Conservation (phyloP, 202 grass and related monocot genomes). For the Panicum hallii region DNA sequence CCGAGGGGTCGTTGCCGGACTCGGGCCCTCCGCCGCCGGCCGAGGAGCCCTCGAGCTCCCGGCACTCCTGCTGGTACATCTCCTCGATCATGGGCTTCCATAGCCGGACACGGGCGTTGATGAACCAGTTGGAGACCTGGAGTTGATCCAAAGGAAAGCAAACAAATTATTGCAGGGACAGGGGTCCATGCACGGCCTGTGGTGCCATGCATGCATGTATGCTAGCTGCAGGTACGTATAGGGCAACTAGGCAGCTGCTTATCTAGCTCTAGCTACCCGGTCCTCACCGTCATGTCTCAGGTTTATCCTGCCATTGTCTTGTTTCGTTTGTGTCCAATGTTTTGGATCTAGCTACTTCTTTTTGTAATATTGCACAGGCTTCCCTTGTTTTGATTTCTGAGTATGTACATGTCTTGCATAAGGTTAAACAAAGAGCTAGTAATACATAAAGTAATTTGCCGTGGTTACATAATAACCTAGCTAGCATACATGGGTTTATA, state of each 20-base stretch:
- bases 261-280: conserved; percentile 5
- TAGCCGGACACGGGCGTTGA: conserved; percentile 96
- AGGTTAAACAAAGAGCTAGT: neutral
- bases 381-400: conserved; percentile 19
- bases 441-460: neutral
- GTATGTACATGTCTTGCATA: neutral
- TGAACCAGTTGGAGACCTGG: conserved; percentile 99
- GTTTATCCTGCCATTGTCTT: conserved; percentile 40
- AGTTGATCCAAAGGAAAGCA: conserved; percentile 51
- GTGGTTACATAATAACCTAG: neutral
- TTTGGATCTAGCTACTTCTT: conserved; percentile 25
- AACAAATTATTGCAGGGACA: conserved; percentile 58
- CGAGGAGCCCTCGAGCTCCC: conserved; percentile 61
- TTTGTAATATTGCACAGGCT: conserved; percentile 3
- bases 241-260: conserved; percentile 2
- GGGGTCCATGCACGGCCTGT: conserved; percentile 43
- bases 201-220: conserved; percentile 51
- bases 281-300: conserved; percentile 38
- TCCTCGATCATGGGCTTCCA: conserved; percentile 99
- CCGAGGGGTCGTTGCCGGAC: conserved; percentile 53
- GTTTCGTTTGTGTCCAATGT: conserved; percentile 35
- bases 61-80: conserved; percentile 95
- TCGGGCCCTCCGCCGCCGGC: conserved; percentile 47
- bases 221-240: conserved; percentile 27
- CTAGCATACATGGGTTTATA: neutral